Conservation (phyloP, 257 asterid species). For the Phtheirospermum japonicum region DNA sequence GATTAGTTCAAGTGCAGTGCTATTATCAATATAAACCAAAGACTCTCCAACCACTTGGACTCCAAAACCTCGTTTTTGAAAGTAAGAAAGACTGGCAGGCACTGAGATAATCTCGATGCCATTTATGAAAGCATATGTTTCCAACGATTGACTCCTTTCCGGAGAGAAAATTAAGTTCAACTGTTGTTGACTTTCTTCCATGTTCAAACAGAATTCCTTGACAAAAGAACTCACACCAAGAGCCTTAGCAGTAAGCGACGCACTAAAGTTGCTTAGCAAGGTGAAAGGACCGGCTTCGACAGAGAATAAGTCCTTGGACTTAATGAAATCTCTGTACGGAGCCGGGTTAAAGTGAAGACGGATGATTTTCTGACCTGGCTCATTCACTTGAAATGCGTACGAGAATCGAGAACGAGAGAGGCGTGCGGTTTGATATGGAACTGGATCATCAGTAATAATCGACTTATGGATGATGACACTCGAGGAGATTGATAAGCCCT, state of each 20-base stretch:
- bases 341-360: constrained; percentile 27
- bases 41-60: constrained; percentile 26
- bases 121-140: constrained; percentile 27
- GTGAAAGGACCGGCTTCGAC: constrained; percentile 30
- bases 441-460: no score
- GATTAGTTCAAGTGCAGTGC: constrained; percentile 43
- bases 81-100: constrained; percentile 17
- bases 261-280: constrained; percentile 32
- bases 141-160: constrained; percentile 2
- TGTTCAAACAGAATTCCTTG: constrained; percentile 25
- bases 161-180: constrained; percentile 16
- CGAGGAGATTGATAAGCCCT: no score
- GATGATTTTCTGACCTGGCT: constrained; percentile 31
- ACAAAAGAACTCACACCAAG: constrained; percentile 23
- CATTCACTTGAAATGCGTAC: constrained; percentile 2
- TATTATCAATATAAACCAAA: constrained; percentile 38
- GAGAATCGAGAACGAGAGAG: no score
- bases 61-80: background rate
- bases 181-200: constrained; percentile 14
- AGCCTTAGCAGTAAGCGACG: constrained; percentile 29
- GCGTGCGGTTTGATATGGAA: no score
- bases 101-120: constrained; percentile 32
- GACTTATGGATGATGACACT: no score
- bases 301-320: constrained; percentile 14
- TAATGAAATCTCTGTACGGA: constrained; percentile 19